These are phyloP conservation scores for Daedaleopsis nitida DNA, from an alignment of 768 basidiomycete genomes.

Conservation along the genomic window DNA sequence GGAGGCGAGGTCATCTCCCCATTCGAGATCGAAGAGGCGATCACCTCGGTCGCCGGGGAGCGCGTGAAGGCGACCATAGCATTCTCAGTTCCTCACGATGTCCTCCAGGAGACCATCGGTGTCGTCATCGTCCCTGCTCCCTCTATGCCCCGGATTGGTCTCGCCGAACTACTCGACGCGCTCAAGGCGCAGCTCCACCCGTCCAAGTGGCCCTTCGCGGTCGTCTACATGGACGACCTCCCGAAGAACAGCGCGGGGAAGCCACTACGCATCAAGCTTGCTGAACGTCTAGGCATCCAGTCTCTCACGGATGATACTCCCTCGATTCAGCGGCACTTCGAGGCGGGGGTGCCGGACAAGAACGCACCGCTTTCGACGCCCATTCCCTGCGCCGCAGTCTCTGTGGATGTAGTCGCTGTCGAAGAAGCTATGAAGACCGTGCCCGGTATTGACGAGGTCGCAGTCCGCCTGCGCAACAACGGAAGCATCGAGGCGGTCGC, in stretches of 20 bases:
- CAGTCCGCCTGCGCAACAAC: constrained; percentile 35
- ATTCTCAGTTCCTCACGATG: constrained; percentile 49
- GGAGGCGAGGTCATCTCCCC: constrained; percentile 66
- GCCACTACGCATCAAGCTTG: constrained; percentile 47
- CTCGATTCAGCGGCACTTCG: constrained; percentile 41
- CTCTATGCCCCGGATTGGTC: constrained; percentile 39
- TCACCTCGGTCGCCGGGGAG: constrained; percentile 43
- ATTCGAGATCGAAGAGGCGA: constrained; percentile 61
- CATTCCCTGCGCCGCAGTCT: constrained; percentile 39
- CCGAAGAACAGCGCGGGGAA: constrained; percentile 53
- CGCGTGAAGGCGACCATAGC: constrained; percentile 46
- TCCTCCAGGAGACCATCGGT: constrained; percentile 51
- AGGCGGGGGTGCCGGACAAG: constrained; percentile 37
- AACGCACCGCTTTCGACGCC: constrained; percentile 38
- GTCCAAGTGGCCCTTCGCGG: constrained; percentile 50
- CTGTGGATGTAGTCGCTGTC: constrained; percentile 31
- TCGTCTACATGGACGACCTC: constrained; percentile 50
- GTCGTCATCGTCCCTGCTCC: constrained; percentile 43
- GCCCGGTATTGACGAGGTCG: constrained; percentile 38
- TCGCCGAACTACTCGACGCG: constrained; percentile 44
- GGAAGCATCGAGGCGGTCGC: constrained; percentile 43
- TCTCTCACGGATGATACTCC: constrained; percentile 39
- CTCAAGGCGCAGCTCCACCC: constrained; percentile 50
- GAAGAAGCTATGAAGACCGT: constrained; percentile 32
- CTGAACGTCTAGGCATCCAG: constrained; percentile 43